Percentiles rank a stretch among this genome's conserved stretches.
Evolutionary conservation across 805 yeast species (phyloP).

Genomic region (Wickerhamiella domercqiae): DNA sequence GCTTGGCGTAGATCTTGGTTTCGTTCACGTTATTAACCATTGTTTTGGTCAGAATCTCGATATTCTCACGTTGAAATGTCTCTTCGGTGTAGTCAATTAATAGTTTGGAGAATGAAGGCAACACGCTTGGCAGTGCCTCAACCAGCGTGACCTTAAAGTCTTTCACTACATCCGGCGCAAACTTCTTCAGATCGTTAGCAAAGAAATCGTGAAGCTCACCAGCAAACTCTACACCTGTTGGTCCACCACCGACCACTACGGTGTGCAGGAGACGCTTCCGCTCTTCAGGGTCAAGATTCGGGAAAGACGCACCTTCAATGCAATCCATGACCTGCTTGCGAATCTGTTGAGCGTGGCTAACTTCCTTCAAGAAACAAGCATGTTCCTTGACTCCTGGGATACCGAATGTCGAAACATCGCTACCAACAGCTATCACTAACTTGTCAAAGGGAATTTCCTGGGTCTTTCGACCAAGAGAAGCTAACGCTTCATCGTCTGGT

Average conservation of each 20-base stretch:
- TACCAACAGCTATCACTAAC: constrained; percentile 86
- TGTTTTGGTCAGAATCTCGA: constrained; percentile 65
- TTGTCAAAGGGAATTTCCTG: constrained; percentile 57
- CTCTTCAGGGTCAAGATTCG: constrained; percentile 48
- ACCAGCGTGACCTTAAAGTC: constrained; percentile 75
- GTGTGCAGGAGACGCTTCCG: constrained; percentile 72
- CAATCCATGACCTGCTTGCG: constrained; percentile 71
- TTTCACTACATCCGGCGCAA: constrained; percentile 73
- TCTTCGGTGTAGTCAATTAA: constrained; percentile 56
- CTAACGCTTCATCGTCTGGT: constrained; percentile 16
- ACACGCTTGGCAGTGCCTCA: constrained; percentile 83
- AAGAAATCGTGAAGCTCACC: constrained; percentile 92
- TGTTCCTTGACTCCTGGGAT: constrained; percentile 82
- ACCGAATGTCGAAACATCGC: constrained; percentile 86
- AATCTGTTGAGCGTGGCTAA: constrained; percentile 72
- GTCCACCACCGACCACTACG: constrained; percentile 97
- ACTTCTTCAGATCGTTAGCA: constrained; percentile 73
- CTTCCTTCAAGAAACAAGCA: constrained; percentile 80
- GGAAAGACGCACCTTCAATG: constrained; percentile 78
- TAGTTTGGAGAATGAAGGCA: constrained; percentile 34
- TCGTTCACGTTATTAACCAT: constrained; percentile 77
- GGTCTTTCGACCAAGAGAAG: constrained; percentile 28
- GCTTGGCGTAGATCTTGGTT: constrained; percentile 52
- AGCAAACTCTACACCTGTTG: constrained; percentile 96
- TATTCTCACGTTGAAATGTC: constrained; percentile 51